Base-by-base conservation (phyloP, 495 filamentous ascomycete species). In the Hyaloscypha variabilis region DNA sequence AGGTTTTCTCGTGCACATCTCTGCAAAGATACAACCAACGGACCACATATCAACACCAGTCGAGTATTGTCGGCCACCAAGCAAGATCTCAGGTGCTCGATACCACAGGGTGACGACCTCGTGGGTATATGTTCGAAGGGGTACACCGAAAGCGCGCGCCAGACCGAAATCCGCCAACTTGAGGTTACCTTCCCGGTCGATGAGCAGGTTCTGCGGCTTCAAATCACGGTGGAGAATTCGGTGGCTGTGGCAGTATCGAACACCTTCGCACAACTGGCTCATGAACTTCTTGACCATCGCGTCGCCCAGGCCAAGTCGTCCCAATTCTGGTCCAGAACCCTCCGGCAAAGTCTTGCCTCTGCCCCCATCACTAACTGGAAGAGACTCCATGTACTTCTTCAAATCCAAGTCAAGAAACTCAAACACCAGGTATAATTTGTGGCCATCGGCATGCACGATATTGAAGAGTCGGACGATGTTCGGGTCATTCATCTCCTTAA, bases 21-120 rank as follows among this genome's bases (percentile, higher is more conserved):
- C 95, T 17, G 96, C 95, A 77, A 99, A 99, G 77, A 99, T 99
- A 75, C 95, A 97, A 50, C 95, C 95, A 58, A 94, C 88, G 31
- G 93, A 97, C 95, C 95, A 99, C 96, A 99, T 98, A 76, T 99
- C 95, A 50, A 99, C 94, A 67, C 96, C 95, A 53, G 95, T 98
- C 25, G 92, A 96, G 81, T 99, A 99, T 76, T 98, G 95, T 55
- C 94, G 91, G 61, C 96, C 95, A 72, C 95, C 95, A 17, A 99
- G 90, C 24, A 99, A 86, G 74, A 99, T 97, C 77, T 99, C 95
- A 0, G 95, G 95, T n/a, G 94, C 86, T 58, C 96, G 91, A 75
- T 98, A 98, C 95, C 95, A 99, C 60, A 99, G 85, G 0, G 95
- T 99, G 60, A 99, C 95, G 63, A 99, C 95, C 84, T 98, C 96